Evolutionary conservation across 2,329 filamentous ascomycete species (phyloP).

Genomic region (Juglanconis oblonga): DNA sequence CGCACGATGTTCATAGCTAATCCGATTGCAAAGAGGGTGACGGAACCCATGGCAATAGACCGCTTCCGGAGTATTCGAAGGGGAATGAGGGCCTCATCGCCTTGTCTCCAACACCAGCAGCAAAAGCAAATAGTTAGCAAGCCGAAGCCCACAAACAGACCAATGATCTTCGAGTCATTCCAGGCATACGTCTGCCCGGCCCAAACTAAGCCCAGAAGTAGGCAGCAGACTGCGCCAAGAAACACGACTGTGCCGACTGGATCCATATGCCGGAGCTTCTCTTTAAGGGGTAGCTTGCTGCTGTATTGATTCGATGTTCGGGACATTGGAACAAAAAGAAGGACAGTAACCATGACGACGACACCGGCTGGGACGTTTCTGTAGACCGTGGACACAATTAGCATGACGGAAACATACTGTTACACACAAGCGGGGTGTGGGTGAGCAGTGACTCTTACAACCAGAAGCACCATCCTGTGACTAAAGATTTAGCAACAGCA

Average conservation of each 20-base stretch:
- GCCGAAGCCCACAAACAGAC: not conserved
- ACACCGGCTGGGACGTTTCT: not conserved
- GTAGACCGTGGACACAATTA: not conserved
- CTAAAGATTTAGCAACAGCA: too few relatives aligned
- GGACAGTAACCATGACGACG: not conserved
- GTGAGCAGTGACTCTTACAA: not conserved
- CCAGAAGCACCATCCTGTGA: not conserved
- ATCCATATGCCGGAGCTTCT: not conserved
- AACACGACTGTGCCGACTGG: not conserved
- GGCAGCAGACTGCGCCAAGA: not conserved
- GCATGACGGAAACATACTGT: too few relatives aligned
- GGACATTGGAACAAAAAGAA: not conserved
- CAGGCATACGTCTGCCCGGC: not conserved
- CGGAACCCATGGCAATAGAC: not conserved
- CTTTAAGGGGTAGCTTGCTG: not conserved
- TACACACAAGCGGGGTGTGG: too few relatives aligned
- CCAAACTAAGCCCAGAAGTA: conserved; percentile 8
- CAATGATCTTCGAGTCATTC: not conserved
- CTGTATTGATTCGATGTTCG: not conserved
- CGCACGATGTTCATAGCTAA: not conserved
- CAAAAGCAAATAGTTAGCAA: not conserved
- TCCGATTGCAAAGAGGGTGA: not conserved
- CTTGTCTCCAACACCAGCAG: not conserved
- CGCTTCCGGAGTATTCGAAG: not conserved
- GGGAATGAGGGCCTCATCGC: not conserved